Evolutionary conservation across 2,329 filamentous ascomycete genomes (phyloP).

Genomic region (Tolypocladium paradoxum): DNA sequence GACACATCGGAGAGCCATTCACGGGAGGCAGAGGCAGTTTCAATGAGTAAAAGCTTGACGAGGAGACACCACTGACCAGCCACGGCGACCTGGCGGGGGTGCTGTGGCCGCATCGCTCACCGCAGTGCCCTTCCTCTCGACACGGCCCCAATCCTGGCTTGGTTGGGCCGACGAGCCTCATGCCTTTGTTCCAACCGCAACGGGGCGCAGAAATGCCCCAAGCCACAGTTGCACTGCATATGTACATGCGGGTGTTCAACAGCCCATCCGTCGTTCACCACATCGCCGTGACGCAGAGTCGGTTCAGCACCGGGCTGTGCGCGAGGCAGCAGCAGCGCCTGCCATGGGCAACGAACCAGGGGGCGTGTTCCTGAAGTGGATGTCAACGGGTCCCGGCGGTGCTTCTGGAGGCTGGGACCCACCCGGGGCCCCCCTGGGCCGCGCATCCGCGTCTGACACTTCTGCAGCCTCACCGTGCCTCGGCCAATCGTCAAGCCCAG

Average conservation of each 20-base stretch:
- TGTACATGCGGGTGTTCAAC: neutral
- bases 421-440: neutral
- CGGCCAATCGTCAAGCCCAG: neutral
- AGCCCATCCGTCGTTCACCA: neutral
- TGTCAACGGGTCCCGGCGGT: no score
- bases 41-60: neutral
- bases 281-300: neutral
- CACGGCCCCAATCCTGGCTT: neutral
- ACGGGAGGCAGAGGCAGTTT: neutral
- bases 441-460: neutral
- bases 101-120: neutral
- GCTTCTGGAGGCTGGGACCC: neutral
- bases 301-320: no score
- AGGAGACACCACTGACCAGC: no score
- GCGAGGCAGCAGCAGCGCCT: no score
- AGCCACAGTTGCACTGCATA: neutral
- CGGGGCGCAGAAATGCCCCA: neutral
- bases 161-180: neutral
- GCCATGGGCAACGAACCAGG: no score
- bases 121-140: neutral
- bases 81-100: neutral
- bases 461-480: neutral
- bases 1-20: neutral
- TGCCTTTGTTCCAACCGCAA: neutral
- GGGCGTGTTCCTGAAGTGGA: no score